A percentile compares a stretch with the other conserved stretches of the same genome.
Evolutionary conservation across 345 rosid genomes (phyloP).

Genomic region (Lumnitzera racemosa): DNA sequence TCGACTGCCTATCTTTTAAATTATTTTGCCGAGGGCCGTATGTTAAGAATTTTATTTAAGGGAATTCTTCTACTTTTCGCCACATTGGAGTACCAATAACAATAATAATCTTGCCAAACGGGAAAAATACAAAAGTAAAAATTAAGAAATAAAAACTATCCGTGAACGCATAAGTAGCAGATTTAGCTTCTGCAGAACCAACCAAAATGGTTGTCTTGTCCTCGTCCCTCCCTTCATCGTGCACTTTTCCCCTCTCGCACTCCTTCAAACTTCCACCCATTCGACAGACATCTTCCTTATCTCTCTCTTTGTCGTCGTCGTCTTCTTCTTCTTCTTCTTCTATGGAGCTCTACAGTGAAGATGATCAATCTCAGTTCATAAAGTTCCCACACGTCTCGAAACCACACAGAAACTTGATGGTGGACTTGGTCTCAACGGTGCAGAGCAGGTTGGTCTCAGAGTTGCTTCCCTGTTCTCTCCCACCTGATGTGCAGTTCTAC

Average conservation of each 20-base stretch:
- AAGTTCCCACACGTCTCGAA: slow-evolving; percentile 56
- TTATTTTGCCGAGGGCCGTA: no score
- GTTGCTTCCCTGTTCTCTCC: slow-evolving; percentile 57
- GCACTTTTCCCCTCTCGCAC: slow-evolving; percentile 5
- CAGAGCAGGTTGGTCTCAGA: slow-evolving; percentile 51
- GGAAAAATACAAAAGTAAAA: background rate
- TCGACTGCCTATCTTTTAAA: no score
- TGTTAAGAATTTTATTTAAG: no score
- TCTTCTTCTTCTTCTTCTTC: slow-evolving; percentile 12
- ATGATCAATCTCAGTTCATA: slow-evolving; percentile 35
- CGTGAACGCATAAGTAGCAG: no score
- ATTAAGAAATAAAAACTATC: no score
- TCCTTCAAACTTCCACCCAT: slow-evolving; percentile 5
- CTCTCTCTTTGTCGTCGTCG: slow-evolving; percentile 13
- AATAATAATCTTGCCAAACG: no score
- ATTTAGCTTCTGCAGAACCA: no score
- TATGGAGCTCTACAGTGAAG: slow-evolving; percentile 27
- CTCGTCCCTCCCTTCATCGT: slow-evolving; percentile 4
- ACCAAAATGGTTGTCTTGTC: slow-evolving; percentile 34
- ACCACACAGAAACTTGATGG: slow-evolving; percentile 48
- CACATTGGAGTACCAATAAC: no score
- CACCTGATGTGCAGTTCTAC: slow-evolving; percentile 52
- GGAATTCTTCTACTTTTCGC: no score
- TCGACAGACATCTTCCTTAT: slow-evolving; percentile 11
- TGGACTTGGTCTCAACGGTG: slow-evolving; percentile 51